Evolutionary conservation across 345 rosid species (phyloP).

Genomic region (Rhodamnia argentea): DNA sequence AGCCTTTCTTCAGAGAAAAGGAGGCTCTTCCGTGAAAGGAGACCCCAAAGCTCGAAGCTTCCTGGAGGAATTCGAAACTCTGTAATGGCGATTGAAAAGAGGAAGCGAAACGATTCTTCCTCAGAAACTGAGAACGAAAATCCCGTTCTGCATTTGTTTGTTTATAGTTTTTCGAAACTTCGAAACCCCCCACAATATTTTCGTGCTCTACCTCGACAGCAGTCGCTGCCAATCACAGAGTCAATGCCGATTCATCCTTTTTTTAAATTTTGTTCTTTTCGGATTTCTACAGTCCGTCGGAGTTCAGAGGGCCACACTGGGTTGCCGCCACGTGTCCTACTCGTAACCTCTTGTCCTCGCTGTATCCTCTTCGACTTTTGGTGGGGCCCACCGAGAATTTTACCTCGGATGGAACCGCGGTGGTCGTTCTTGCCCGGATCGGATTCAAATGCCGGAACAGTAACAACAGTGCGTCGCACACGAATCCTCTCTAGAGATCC

Average conservation of each 20-base stretch:
- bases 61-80: background rate
- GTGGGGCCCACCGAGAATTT: background rate
- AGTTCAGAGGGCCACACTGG: background rate
- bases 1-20: background rate
- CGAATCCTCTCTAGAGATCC: background rate
- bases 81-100: background rate
- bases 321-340: background rate
- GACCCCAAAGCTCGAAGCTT: background rate
- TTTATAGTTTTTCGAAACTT: background rate
- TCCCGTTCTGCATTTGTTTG: background rate
- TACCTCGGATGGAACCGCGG: background rate
- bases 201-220: background rate
- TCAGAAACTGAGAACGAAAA: background rate
- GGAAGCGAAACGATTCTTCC: background rate
- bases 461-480: background rate
- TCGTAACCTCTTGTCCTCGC: background rate
- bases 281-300: background rate
- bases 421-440: background rate
- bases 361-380: background rate
- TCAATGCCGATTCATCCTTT: background rate
- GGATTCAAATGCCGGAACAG: background rate
- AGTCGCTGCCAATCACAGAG: background rate
- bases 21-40: background rate
- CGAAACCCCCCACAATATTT: background rate
- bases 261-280: background rate